phyloP scores from a whole-genome alignment of 1,284 basidiomycete genomes.

The Trichosporon faecale region DNA sequence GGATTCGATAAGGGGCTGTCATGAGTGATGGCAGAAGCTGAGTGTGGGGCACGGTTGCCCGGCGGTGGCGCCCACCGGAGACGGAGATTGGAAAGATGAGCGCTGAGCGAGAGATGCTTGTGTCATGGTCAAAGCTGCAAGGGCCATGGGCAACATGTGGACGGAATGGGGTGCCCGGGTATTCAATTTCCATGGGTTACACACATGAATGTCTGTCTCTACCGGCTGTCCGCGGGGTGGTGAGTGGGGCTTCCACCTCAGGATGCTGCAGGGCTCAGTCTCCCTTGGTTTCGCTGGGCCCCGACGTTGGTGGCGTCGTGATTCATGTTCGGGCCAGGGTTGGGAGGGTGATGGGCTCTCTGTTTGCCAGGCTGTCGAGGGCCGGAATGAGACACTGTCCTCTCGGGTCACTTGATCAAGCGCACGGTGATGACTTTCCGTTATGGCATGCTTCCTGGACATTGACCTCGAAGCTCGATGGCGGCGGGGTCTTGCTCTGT shows the following conservation, averaged over 20 bases:
- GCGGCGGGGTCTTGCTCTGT: background rate
- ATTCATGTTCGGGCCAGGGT: background rate
- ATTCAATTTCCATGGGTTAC: background rate
- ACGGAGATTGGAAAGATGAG: background rate
- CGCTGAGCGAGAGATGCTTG: background rate
- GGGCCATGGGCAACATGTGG: background rate
- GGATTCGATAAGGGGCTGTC: background rate
- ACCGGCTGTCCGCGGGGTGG: no score
- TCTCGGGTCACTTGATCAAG: background rate
- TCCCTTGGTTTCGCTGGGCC: no score
- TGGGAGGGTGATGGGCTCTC: background rate
- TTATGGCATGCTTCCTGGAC: background rate
- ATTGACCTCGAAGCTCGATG: background rate
- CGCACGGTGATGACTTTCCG: conserved; percentile 5
- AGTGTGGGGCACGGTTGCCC: background rate
- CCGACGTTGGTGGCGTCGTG: background rate
- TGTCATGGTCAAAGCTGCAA: background rate
- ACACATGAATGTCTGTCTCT: background rate
- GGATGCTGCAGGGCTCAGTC: background rate
- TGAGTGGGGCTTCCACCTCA: background rate
- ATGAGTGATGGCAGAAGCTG: background rate
- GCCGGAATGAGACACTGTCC: background rate
- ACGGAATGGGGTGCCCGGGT: background rate
- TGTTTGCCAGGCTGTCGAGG: no score
- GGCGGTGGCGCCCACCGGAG: background rate